Base-by-base conservation (phyloP, 139 green algal genomes). In the Coccomyxa sp. region DNA sequence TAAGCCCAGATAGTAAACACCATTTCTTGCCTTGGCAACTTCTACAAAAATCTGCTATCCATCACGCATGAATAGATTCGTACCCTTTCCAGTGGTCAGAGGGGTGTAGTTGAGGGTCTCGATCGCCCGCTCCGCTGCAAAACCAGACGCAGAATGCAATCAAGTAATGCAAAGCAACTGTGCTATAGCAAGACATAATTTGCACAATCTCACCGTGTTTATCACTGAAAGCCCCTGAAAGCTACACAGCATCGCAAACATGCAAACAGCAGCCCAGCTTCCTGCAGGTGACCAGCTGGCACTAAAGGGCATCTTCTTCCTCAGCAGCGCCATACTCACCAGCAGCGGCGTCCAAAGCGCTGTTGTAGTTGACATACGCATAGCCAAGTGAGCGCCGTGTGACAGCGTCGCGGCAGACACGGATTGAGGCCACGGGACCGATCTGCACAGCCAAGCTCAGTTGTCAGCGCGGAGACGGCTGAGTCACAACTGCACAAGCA, bases 331-430 rank as follows among this genome's bases (percentile, higher is more conserved):
- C 38, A 51, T 23, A 25, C 63, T 25, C 84, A 96, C 94, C 93
- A 79, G 94, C 94, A 79, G 87, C 71, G 77, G 94, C 85, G 88
- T 98, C 95, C 82, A 97, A 81, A 13, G 89, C 87, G 77, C 85
- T 88, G 88, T 97, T 98, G 92, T 95, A 98, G 91, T 98, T 98
- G 25, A 98, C 95, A 83, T 98, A 98, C 23, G 94, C 95, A 81
- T 98, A 98, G 87, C 95, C 95, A 82, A 98, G 89, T 3, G 95
- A 98, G 84, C 94, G 93, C 82, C 94, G 91, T 30, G 95, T 98
- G 17, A 98, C 94, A 21, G 95, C 92, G 85, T 98, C 95, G 28
- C 95, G 93, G 92, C 95, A 98, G 28, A 98, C 94, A 75, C 94
- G 91, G 85, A 98, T 97, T 82, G 93, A 97, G 31, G 92, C 92